phyloP scores from a whole-genome alignment of 371 early-diverging fungal species.

The Rhizopus delemar region DNA sequence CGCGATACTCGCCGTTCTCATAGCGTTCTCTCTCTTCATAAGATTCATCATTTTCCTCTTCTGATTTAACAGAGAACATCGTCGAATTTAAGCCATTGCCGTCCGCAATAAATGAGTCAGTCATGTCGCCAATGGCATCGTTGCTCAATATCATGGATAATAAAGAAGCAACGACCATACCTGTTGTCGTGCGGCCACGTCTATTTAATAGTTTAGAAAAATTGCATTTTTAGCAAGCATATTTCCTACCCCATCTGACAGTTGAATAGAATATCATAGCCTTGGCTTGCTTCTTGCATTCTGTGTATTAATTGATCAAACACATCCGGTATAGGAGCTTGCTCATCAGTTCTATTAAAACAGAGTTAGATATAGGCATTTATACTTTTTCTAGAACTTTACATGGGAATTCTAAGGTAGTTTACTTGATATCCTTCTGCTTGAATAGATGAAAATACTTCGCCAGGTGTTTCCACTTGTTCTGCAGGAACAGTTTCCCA shows the following conservation, averaged over 20 bases:
- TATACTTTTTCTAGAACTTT: constrained; percentile 4
- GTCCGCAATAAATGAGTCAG: constrained; percentile 33
- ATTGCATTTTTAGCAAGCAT: background rate
- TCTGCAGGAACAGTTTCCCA: constrained; percentile 60
- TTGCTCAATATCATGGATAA: constrained; percentile 49
- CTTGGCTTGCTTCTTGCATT: constrained; percentile 38
- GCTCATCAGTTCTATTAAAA: constrained; percentile 63
- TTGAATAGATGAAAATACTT: constrained; percentile 52
- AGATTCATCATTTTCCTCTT: constrained; percentile 34
- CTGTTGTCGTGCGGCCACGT: constrained; percentile 80
- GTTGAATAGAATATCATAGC: constrained; percentile 64
- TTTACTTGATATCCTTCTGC: constrained; percentile 57
- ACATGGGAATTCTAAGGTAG: constrained; percentile 69
- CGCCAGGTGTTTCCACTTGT: constrained; percentile 57
- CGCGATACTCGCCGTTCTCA: constrained; percentile 63
- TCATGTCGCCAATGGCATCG: constrained; percentile 36
- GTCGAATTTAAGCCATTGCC: background rate
- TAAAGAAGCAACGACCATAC: constrained; percentile 69
- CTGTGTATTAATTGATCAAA: constrained; percentile 63
- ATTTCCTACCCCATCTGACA: constrained; percentile 73
- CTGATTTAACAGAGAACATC: background rate
- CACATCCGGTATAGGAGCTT: constrained; percentile 74
- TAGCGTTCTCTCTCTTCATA: constrained; percentile 52
- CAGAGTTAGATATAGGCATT: background rate
- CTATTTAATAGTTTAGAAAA: constrained; percentile 24